These are phyloP conservation scores for Gnetum montanum DNA, from an alignment of 75 land plant genomes.

Conservation along the genomic window DNA sequence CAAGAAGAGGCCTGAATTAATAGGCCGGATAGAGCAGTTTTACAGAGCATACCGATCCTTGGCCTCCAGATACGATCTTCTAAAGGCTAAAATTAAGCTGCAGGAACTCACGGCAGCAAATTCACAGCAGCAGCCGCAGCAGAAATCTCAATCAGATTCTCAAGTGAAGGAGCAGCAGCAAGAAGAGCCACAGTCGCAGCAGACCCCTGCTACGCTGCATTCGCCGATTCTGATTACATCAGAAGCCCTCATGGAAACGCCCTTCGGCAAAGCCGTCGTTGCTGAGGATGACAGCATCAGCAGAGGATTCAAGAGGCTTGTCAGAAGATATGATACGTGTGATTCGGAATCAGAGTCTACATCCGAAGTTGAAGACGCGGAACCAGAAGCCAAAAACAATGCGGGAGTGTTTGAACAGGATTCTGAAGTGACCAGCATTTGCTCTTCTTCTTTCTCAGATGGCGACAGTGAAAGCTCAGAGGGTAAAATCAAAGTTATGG, in stretches of 20 bases:
- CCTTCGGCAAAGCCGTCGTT: neutral
- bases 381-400: constrained; percentile 3
- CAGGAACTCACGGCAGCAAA: neutral
- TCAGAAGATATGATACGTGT: neutral
- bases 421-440: neutral
- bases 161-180: too few relatives aligned
- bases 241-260: neutral
- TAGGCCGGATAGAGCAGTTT: constrained; percentile 74
- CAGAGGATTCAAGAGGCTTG: neutral
- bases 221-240: neutral
- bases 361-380: constrained; percentile 30
- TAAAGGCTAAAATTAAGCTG: constrained; percentile 24
- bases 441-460: constrained; percentile 10
- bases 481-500: constrained; percentile 6
- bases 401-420: neutral
- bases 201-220: neutral
- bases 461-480: constrained; percentile 4
- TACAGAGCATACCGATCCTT: constrained; percentile 71
- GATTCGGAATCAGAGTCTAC: constrained; percentile 22
- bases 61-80: constrained; percentile 76
- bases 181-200: neutral
- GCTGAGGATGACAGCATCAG: neutral
- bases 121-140: too few relatives aligned
- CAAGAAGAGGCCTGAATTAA: constrained; percentile 71
- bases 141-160: too few relatives aligned